phyloP scores from a whole-genome alignment of 768 basidiomycete species.

The Lentinula edodes region DNA sequence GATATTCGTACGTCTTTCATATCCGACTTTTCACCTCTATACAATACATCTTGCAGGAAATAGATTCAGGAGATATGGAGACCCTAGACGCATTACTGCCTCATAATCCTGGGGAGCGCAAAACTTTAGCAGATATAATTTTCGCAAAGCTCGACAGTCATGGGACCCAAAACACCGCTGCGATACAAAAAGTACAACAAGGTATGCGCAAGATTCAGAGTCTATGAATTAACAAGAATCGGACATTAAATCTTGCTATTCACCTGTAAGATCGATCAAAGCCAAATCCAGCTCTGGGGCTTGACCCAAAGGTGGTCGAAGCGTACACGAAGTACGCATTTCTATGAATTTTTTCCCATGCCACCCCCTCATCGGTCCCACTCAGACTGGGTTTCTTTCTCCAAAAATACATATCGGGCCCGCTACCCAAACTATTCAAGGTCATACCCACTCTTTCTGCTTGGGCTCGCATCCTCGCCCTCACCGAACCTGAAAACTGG shows the following conservation, averaged over 20 bases:
- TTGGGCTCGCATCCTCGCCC: constrained; percentile 93
- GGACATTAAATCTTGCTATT: background rate
- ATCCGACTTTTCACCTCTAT: background rate
- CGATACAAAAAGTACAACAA: constrained; percentile 58
- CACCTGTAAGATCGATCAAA: constrained; percentile 37
- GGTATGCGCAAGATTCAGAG: constrained; percentile 25
- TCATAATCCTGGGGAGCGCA: constrained; percentile 65
- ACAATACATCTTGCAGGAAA: constrained; percentile 48
- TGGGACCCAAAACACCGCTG: constrained; percentile 47
- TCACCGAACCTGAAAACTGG: constrained; percentile 92
- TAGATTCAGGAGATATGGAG: constrained; percentile 86
- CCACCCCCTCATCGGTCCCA: background rate
- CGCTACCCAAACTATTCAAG: constrained; percentile 96
- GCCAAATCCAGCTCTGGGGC: constrained; percentile 78
- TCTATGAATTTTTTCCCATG: background rate
- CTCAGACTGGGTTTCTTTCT: constrained; percentile 80
- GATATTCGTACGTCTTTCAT: constrained; percentile 44
- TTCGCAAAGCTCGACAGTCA: constrained; percentile 80
- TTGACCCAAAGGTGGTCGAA: constrained; percentile 90
- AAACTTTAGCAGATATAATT: constrained; percentile 94
- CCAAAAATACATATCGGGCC: constrained; percentile 86
- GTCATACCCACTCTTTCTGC: constrained; percentile 92
- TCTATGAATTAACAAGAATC: no score
- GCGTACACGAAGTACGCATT: constrained; percentile 81
- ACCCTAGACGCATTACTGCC: constrained; percentile 81